Evolutionary conservation across 306 rosid species (phyloP), one percentile per base, ranked within the genome.

Genomic region (Quercus alba): DNA sequence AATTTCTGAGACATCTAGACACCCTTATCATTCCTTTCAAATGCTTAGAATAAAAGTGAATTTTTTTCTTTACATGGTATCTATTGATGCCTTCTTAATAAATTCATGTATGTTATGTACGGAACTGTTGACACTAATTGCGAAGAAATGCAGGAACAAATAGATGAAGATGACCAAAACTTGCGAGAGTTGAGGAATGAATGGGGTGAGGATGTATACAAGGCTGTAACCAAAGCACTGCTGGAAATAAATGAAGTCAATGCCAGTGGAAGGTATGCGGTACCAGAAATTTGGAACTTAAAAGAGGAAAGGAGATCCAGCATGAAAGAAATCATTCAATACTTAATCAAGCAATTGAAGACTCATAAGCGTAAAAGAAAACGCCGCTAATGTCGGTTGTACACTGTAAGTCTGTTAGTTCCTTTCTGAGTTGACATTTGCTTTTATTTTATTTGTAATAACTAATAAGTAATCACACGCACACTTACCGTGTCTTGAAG

Each of bases 161-260:
- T 89, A 72, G 70, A 89, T 74, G 92, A 82, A 61, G 87, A 82
- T 3, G 93, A 91, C 70, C 83, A 82, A 73, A 85, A 77, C 51
- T 69, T 91, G 78, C 76, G 77, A 78, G 82, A 13, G n/a, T 66
- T 86, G 79, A 91, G 73, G 69, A 55, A 28, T 5, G 88, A 85
- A 62, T 57, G 75, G 49, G 94, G 92, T 23, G 86, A 79, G 71
- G 84, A 26, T 2, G 88, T 77, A 1, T 87, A 77, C 78, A 61
- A 80, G 61, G 91, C 91, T 30, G 93, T 89, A 63, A 63, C 70
- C 21, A 72, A 81, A 33, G 93, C 95, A 19, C 56, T 91, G 63
- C 46, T 46, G 80, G 93, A 89, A 84, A 79, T 91, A 61, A 88
- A 91, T 38, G 89, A 87, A 78, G 85, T 88, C 80, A 91, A 91